Evolutionary conservation across 1,284 basidiomycete species (phyloP).

Genomic region (Cutaneotrichosporon sp.): DNA sequence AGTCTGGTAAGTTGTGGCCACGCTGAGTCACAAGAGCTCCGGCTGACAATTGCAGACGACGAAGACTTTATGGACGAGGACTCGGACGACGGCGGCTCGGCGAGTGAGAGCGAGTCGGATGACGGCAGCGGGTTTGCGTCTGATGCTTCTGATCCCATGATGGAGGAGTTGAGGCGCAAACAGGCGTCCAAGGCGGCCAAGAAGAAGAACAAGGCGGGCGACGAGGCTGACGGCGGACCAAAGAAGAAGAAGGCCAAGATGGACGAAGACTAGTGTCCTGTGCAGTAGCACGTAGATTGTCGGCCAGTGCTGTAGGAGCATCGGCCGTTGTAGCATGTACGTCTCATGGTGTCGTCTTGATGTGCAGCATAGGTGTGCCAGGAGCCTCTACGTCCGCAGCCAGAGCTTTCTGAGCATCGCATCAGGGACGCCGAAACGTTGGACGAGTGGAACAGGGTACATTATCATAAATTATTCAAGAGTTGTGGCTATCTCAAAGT

Average conservation of each 20-base stretch:
- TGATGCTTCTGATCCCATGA: slow-evolving; percentile 53
- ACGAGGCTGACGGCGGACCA: slow-evolving; percentile 24
- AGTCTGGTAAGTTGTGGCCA: slow-evolving; percentile 61
- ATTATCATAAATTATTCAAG: not conserved
- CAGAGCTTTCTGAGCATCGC: no score
- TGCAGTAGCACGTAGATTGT: no score
- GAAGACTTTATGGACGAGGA: slow-evolving; percentile 87
- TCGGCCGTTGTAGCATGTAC: slow-evolving; percentile 2
- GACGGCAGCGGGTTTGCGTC: slow-evolving; percentile 53
- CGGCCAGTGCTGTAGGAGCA: no score
- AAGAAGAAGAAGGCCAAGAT: slow-evolving; percentile 40
- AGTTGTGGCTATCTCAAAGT: no score
- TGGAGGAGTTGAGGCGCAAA: slow-evolving; percentile 57
- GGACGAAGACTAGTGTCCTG: slow-evolving; percentile 16
- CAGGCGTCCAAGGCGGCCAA: slow-evolving; percentile 56
- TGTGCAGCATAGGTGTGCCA: not conserved
- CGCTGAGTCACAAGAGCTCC: not conserved
- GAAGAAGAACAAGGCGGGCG: slow-evolving; percentile 39
- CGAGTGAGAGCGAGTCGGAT: slow-evolving; percentile 66
- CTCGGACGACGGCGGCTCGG: slow-evolving; percentile 75
- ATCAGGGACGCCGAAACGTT: no score
- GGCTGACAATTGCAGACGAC: slow-evolving; percentile 50
- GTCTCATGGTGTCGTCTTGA: not conserved
- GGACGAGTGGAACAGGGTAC: no score
- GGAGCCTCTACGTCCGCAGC: not conserved